Percentiles rank a stretch among this genome's conserved stretches.
Evolutionary conservation across 805 yeast species (phyloP).

Genomic region (Blastobotrys robertii): DNA sequence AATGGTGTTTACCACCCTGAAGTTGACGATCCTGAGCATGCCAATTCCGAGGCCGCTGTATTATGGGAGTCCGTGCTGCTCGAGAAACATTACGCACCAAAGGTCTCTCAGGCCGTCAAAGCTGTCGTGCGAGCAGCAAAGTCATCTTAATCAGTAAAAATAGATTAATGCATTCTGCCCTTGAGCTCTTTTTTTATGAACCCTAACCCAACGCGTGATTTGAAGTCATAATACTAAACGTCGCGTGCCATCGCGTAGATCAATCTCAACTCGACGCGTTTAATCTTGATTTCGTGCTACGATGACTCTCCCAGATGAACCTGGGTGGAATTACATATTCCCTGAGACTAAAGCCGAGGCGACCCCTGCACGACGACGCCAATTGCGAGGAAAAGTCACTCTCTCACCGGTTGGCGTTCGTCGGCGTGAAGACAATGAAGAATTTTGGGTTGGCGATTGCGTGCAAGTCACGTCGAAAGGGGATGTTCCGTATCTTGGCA

Average conservation of each 20-base stretch:
- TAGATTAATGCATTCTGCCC: neutral
- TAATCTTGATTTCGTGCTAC: neutral
- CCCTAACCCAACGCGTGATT: neutral
- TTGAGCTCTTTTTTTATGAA: neutral
- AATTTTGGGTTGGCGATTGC: slow-evolving; percentile 12
- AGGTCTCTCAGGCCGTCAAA: slow-evolving; percentile 56
- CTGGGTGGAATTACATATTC: slow-evolving; percentile 7
- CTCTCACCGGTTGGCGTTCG: slow-evolving; percentile 9
- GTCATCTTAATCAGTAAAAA: neutral
- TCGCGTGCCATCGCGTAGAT: neutral
- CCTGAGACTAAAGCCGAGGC: neutral
- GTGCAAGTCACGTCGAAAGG: slow-evolving; percentile 7
- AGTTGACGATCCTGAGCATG: slow-evolving; percentile 55
- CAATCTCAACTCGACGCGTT: neutral
- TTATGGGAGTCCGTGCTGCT: slow-evolving; percentile 80
- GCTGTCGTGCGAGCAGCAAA: slow-evolving; percentile 6
- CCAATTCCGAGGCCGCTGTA: slow-evolving; percentile 81
- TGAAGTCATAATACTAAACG: neutral
- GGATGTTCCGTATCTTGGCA: slow-evolving; percentile 7
- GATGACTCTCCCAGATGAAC: neutral
- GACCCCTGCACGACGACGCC: neutral
- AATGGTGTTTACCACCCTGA: slow-evolving; percentile 70
- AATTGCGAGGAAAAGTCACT: neutral
- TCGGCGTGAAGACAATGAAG: slow-evolving; percentile 7
- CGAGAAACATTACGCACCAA: slow-evolving; percentile 75